phyloP scores from a whole-genome alignment of 78 protist genomes.

The Speleostelium caveatum region DNA sequence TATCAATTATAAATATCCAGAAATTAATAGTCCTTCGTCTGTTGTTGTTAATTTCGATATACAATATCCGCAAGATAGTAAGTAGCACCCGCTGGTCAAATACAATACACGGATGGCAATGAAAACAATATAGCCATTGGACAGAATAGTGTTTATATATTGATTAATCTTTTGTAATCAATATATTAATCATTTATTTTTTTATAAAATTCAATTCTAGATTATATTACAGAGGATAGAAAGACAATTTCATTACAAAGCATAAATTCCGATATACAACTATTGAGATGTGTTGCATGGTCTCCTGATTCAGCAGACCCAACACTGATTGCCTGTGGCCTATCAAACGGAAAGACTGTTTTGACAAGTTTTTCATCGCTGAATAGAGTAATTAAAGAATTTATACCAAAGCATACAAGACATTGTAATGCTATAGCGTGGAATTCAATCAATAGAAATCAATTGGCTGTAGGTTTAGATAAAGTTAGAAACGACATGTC shows the following conservation, averaged over 20 bases:
- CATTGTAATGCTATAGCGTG: constrained; percentile 76
- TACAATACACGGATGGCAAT: too few relatives aligned
- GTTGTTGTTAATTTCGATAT: constrained; percentile 55
- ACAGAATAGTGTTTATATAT: not conserved
- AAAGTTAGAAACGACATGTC: constrained; percentile 74
- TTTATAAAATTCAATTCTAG: not conserved
- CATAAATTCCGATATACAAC: constrained; percentile 53
- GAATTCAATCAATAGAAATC: constrained; percentile 74
- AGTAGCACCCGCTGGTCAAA: too few relatives aligned
- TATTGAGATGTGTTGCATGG: constrained; percentile 71
- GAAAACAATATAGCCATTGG: not conserved
- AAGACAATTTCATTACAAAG: constrained; percentile 38
- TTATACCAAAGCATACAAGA: constrained; percentile 75
- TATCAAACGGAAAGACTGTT: constrained; percentile 49
- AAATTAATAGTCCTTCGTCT: too few relatives aligned
- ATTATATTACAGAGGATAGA: constrained; percentile 54
- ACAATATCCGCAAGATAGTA: constrained; percentile 71
- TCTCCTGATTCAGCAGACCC: constrained; percentile 57
- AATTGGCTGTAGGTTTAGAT: constrained; percentile 81
- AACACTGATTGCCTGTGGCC: constrained; percentile 71
- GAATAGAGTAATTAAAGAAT: constrained; percentile 73
- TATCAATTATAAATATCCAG: constrained; percentile 7
- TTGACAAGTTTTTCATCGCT: constrained; percentile 66
- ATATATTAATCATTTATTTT: not conserved
- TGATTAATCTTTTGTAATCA: not conserved